Conservation (phyloP, 1,139 yeast genomes). For the Suhomyces choctaworum region DNA sequence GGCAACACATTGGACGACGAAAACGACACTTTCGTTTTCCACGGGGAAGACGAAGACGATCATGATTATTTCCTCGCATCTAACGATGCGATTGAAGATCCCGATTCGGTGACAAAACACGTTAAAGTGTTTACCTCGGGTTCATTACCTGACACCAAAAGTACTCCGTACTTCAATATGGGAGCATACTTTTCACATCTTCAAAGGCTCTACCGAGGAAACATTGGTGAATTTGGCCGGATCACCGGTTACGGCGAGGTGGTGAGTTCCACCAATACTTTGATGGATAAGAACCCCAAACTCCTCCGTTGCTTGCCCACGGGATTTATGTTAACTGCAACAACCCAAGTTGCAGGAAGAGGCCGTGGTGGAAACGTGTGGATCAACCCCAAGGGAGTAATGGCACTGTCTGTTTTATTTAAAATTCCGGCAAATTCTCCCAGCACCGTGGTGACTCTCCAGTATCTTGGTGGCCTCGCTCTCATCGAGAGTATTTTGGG, state of each 20-base stretch:
- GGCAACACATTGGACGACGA: slow-evolving; percentile 49
- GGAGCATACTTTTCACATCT: slow-evolving; percentile 53
- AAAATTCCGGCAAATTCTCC: slow-evolving; percentile 54
- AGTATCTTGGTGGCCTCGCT: slow-evolving; percentile 83
- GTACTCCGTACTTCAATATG: slow-evolving; percentile 76
- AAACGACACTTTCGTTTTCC: slow-evolving; percentile 55
- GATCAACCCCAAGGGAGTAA: slow-evolving; percentile 92
- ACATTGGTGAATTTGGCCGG: slow-evolving; percentile 54
- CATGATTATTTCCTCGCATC: slow-evolving; percentile 17
- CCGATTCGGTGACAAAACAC: slow-evolving; percentile 56
- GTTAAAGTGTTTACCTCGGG: slow-evolving; percentile 46
- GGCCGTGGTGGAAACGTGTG: slow-evolving; percentile 96
- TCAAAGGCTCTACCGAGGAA: slow-evolving; percentile 26
- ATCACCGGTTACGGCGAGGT: slow-evolving; percentile 79
- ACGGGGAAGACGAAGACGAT: slow-evolving; percentile 29
- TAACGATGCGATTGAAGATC: slow-evolving; percentile 57
- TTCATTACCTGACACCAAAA: slow-evolving; percentile 43
- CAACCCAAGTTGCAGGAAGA: slow-evolving; percentile 84
- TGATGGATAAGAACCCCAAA: slow-evolving; percentile 70
- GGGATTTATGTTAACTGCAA: slow-evolving; percentile 73
- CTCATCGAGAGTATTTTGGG: slow-evolving; percentile 72
- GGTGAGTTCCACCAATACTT: slow-evolving; percentile 79
- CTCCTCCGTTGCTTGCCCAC: slow-evolving; percentile 62
- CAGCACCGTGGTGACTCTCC: slow-evolving; percentile 68
- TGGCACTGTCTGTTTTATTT: slow-evolving; percentile 76